Conservation (phyloP, 2,329 filamentous ascomycete species). For the Paecilomyces sp. region DNA sequence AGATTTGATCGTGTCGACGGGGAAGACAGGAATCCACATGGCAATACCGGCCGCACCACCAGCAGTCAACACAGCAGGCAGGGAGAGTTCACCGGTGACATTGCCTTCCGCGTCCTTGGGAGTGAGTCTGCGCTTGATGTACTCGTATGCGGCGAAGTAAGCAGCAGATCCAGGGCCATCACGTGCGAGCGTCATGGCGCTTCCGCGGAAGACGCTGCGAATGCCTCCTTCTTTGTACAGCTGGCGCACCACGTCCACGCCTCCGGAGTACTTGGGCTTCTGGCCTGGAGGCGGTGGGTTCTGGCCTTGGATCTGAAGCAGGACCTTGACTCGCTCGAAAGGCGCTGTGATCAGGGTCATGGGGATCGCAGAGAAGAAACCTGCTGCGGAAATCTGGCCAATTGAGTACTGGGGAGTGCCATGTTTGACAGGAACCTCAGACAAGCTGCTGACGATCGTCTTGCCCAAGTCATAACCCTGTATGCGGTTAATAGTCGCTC, state of each 20-base stretch:
- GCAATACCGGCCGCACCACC: slow-evolving; percentile 88
- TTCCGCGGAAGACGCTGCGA: slow-evolving; percentile 86
- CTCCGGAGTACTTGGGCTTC: slow-evolving; percentile 85
- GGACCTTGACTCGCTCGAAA: slow-evolving; percentile 97
- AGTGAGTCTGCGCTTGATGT: slow-evolving; percentile 80
- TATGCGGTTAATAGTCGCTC: slow-evolving; percentile 40
- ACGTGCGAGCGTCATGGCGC: slow-evolving; percentile 80
- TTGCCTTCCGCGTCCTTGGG: slow-evolving; percentile 72
- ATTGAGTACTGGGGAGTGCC: slow-evolving; percentile 63
- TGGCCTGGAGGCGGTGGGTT: slow-evolving; percentile 77
- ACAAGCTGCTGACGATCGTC: slow-evolving; percentile 65
- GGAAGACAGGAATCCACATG: slow-evolving; percentile 99
- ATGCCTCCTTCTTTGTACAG: slow-evolving; percentile 87
- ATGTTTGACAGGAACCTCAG: slow-evolving; percentile 57
- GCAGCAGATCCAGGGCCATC: slow-evolving; percentile 90
- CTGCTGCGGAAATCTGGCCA: slow-evolving; percentile 80
- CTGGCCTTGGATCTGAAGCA: slow-evolving; percentile 94
- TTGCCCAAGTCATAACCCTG: slow-evolving; percentile 97
- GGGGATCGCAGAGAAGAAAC: slow-evolving; percentile 95
- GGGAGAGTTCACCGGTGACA: slow-evolving; percentile 67
- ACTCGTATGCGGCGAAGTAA: slow-evolving; percentile 97
- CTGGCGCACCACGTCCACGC: slow-evolving; percentile 83
- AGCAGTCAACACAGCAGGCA: slow-evolving; percentile 75
- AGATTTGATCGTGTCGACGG: slow-evolving; percentile 93
- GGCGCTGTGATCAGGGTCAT: slow-evolving; percentile 98